Conservation (phyloP, 192 early-diverging fungal genomes). For the Phlyctochytrium arcticum region DNA sequence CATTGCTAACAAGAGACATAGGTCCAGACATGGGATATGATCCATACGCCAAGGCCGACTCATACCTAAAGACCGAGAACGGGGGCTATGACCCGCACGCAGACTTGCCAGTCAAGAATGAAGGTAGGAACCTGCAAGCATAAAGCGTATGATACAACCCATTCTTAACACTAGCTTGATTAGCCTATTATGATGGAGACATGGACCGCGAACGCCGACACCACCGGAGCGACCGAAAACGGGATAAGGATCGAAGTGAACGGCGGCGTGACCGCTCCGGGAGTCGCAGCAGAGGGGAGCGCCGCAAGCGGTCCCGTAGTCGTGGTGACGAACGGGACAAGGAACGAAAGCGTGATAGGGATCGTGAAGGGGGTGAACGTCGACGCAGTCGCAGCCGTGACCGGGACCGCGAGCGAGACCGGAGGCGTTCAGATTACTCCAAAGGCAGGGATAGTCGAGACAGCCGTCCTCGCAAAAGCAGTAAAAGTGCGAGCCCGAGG, state of each 20-base stretch:
- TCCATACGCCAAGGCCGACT: too few species aligned
- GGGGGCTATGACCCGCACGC: too few species aligned
- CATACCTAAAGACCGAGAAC: too few species aligned
- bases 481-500: constrained; percentile 17
- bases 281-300: neutral
- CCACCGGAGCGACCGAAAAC: constrained; percentile 1
- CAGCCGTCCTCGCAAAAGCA: neutral
- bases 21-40: too few species aligned
- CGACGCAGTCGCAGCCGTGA: constrained; percentile 26
- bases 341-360: constrained; percentile 51
- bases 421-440: constrained; percentile 32
- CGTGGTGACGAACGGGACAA: constrained; percentile 33
- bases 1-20: too few species aligned
- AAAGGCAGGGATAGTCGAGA: constrained; percentile 18
- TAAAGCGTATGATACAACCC: too few species aligned
- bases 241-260: constrained; percentile 15
- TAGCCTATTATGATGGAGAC: constrained; percentile 10
- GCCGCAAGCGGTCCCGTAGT: neutral
- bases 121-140: too few species aligned
- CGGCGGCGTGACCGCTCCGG: neutral
- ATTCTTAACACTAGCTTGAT: too few species aligned
- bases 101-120: too few species aligned
- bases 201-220: constrained; percentile 13
- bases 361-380: constrained; percentile 43
- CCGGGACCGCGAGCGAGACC: constrained; percentile 42